Evolutionary conservation across 495 filamentous ascomycete genomes (phyloP).

Genomic region (Sporormia fimetaria): DNA sequence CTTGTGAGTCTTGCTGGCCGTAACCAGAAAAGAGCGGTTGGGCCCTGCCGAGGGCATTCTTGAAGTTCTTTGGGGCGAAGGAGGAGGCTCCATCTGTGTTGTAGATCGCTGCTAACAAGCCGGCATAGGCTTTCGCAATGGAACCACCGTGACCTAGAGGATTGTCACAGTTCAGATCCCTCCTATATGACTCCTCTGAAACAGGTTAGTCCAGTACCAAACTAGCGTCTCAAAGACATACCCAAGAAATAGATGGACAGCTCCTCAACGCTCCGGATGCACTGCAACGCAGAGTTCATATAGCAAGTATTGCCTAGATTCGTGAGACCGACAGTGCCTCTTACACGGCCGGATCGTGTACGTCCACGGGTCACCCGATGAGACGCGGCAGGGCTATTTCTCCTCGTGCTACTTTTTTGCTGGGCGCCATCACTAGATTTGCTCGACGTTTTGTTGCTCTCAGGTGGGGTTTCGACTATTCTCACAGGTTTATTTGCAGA

Average conservation of each 20-base stretch:
- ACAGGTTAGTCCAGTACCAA: constrained; percentile 1
- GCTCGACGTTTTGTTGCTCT: constrained; percentile 32
- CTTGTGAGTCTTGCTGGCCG: constrained; percentile 93
- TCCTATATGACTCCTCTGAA: constrained; percentile 52
- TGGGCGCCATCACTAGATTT: constrained; percentile 26
- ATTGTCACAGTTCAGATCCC: constrained; percentile 74
- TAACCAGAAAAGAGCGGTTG: constrained; percentile 84
- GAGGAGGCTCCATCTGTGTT: constrained; percentile 46
- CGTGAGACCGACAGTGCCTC: constrained; percentile 67
- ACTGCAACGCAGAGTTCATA: constrained; percentile 96
- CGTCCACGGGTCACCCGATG: constrained; percentile 53
- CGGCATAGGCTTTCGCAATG: constrained; percentile 70
- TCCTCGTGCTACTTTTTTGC: constrained; percentile 39
- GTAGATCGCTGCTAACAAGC: constrained; percentile 63
- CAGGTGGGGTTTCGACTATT: constrained; percentile 35
- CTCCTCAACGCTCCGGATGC: constrained; percentile 81
- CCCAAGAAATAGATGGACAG: constrained; percentile 79
- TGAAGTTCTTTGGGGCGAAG: constrained; percentile 66
- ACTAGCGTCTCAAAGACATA: constrained; percentile 30
- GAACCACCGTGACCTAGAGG: constrained; percentile 71
- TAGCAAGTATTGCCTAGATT: constrained; percentile 98
- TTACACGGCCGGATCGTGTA: constrained; percentile 49
- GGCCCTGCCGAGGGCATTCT: constrained; percentile 64
- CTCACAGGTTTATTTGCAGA: constrained; percentile 24
- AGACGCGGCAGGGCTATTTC: constrained; percentile 50